Base-by-base conservation (phyloP, 805 yeast species). In the Millerago galiae region DNA sequence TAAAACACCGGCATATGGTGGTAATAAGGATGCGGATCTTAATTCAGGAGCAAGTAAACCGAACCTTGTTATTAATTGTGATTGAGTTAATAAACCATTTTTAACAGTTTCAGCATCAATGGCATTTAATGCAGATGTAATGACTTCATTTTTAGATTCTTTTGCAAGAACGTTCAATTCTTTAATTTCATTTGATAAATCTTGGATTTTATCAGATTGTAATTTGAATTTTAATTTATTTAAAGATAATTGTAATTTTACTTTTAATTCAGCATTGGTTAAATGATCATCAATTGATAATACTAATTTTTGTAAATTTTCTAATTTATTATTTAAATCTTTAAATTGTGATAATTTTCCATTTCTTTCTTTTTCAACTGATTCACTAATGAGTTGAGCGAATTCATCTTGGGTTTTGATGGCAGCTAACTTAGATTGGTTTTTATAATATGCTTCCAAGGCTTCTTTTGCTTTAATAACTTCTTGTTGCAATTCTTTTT, bases 1-100 rank as follows among this genome's bases (percentile, higher is more conserved):
- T 54, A 91, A 75, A 42, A 93, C 75, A 58, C 99, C 99, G 21
- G 99, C 95, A 58, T 91, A 86, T 53, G 95, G 95, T 42, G 98
- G 97, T 48, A 90, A 75, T 53, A 93, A 68, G 5, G 96, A 80
- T 8, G 95, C 90, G 26, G 88, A 78, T 63, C 95, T 81, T 59
- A 93, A 77, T 66, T 91, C 95, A 13, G 95, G 93, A 17, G 75
- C 81, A 46, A 93, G 72, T 41, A 81, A 67, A 50, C 79, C 77
- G 86, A 56, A 58, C 51, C 61, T 52, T 10, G 61, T 48, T 36
- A 54, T 52, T 38, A 58, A 46, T 42, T 58, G 61, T 2, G 58
- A 43, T 38, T 51, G 56, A 1, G 61, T 55, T 49, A 90, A 70
- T 24, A 91, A 77, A 32, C 95, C 85, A 24, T 59, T 52, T 32